Evolutionary conservation across 2,329 filamentous ascomycete species (phyloP).

Genomic region (Talaromyces pinophilus): DNA sequence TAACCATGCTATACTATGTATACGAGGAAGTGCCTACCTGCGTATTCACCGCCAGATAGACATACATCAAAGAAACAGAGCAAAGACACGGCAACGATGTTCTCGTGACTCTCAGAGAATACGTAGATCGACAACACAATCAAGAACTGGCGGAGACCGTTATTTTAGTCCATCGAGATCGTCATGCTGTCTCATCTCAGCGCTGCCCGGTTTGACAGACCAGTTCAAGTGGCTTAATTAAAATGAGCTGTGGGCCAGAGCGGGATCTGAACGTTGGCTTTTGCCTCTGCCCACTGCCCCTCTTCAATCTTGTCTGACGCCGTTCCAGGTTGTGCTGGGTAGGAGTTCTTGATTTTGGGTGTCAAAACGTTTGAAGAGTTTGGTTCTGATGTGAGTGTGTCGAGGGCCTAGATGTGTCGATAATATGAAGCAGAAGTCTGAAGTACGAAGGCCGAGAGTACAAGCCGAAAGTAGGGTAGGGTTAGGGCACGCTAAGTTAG

Average conservation of each 20-base stretch:
- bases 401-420: neutral
- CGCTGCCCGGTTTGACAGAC: neutral
- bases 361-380: neutral
- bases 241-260: conserved; percentile 5
- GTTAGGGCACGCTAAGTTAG: neutral
- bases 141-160: conserved; percentile 7
- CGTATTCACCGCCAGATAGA: conserved; percentile 6
- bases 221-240: neutral
- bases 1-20: neutral
- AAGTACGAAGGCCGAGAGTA: neutral
- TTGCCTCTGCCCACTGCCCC: neutral
- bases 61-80: no score
- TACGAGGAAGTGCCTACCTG: neutral
- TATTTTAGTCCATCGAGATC: neutral
- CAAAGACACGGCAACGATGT: neutral
- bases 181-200: neutral
- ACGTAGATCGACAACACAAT: neutral
- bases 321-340: neutral
- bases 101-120: neutral
- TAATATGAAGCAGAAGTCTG: neutral
- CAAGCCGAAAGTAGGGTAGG: neutral
- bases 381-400: no score
- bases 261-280: conserved; percentile 7
- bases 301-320: neutral
- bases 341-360: neutral